Conservation (phyloP, 176 grass and related monocot species). For the Carex pumila region DNA sequence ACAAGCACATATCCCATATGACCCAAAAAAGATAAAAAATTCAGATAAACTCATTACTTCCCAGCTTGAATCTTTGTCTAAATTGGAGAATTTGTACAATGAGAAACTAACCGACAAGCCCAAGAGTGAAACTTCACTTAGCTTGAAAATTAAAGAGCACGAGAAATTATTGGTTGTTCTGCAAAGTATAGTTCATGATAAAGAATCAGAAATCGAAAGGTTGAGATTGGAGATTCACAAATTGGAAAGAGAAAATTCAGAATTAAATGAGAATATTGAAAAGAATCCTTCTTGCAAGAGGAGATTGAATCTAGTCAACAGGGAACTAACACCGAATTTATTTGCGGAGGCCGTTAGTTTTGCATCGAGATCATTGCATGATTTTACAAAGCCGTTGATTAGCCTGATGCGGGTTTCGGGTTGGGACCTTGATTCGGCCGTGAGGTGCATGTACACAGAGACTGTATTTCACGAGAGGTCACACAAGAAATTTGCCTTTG, state of each 20-base stretch:
- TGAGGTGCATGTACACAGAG: constrained; percentile 18
- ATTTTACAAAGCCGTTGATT: constrained; percentile 58
- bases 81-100: constrained; percentile 47
- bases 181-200: constrained; percentile 52
- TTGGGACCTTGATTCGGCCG: constrained; percentile 34
- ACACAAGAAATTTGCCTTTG: constrained; percentile 63
- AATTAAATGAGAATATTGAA: constrained; percentile 32
- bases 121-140: constrained; percentile 27
- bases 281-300: not conserved
- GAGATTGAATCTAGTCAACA: constrained; percentile 3
- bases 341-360: constrained; percentile 32
- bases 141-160: constrained; percentile 39
- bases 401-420: constrained; percentile 52
- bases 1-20: constrained; percentile 52
- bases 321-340: constrained; percentile 29
- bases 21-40: constrained; percentile 31
- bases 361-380: constrained; percentile 46
- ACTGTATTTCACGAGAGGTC: constrained; percentile 39
- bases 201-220: constrained; percentile 48
- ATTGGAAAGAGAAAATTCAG: constrained; percentile 34
- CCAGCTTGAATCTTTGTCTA: constrained; percentile 38
- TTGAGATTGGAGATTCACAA: constrained; percentile 43
- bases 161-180: constrained; percentile 41
- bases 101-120: constrained; percentile 28
- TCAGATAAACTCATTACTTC: constrained; percentile 40